Evolutionary conservation across 306 rosid genomes (phyloP).

Genomic region (Senna siamea): DNA sequence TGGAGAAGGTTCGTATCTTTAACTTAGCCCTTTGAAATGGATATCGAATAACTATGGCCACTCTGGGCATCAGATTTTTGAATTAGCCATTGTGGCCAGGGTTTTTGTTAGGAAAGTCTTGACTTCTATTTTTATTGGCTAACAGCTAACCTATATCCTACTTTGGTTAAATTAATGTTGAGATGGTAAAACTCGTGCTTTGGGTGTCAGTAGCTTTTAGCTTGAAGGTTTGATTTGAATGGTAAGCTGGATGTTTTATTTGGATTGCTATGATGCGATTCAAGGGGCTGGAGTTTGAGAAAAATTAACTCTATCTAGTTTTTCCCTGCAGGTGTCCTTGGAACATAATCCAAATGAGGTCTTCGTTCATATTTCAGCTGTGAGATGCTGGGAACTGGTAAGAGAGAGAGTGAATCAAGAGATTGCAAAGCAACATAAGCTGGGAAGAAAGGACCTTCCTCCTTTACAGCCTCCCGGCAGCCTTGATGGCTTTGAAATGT

Average conservation of each 20-base stretch:
- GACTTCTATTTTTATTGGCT: too few relatives aligned
- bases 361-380: constrained; percentile 75
- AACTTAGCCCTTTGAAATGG: too few relatives aligned
- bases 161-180: constrained; percentile 18
- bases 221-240: constrained; percentile 30
- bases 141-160: too few relatives aligned
- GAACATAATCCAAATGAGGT: constrained; percentile 78
- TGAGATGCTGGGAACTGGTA: constrained; percentile 92
- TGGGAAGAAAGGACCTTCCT: constrained; percentile 79
- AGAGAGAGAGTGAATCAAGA: constrained; percentile 94
- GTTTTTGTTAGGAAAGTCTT: too few relatives aligned
- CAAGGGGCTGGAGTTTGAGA: constrained; percentile 27
- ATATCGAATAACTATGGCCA: too few relatives aligned
- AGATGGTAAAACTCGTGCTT: constrained; percentile 1
- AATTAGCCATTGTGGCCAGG: too few relatives aligned
- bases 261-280: constrained; percentile 1
- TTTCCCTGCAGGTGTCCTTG: constrained; percentile 69
- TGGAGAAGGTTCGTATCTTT: too few relatives aligned
- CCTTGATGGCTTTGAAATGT: constrained; percentile 98
- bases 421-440: constrained; percentile 83
- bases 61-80: too few relatives aligned
- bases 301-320: constrained; percentile 25
- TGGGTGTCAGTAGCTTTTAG: constrained; percentile 13
- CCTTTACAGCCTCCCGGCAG: constrained; percentile 99
- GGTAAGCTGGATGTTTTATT: not conserved